Evolutionary conservation across 2,329 filamentous ascomycete species (phyloP).

Genomic region (Penicillium aurantiogriseum): DNA sequence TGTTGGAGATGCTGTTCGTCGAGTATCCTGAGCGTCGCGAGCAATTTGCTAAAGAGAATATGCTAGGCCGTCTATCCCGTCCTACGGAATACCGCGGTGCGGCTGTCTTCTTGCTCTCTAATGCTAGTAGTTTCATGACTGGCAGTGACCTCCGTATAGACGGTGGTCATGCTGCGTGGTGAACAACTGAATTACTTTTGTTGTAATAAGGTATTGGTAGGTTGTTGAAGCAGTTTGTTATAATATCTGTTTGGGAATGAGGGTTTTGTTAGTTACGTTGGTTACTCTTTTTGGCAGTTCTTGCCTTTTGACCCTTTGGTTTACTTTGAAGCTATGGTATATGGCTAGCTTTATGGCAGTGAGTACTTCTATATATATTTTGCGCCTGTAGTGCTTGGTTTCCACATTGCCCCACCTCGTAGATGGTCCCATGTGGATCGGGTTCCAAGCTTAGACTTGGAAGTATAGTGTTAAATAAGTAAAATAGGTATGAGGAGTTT

Average conservation of each 20-base stretch:
- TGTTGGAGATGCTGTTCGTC: neutral
- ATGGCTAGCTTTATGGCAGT: neutral
- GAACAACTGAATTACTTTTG: neutral
- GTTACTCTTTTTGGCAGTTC: neutral
- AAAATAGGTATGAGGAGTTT: too few relatives aligned
- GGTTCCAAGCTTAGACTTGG: too few relatives aligned
- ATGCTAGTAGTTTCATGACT: conserved; percentile 11
- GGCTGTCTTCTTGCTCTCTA: conserved; percentile 2
- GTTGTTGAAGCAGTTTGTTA: neutral
- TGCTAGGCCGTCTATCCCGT: conserved; percentile 4
- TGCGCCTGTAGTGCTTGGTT: neutral
- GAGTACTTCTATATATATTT: neutral
- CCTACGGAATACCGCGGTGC: conserved; percentile 3
- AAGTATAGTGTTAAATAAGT: too few relatives aligned
- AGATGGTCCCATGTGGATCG: neutral
- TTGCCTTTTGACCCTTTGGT: neutral
- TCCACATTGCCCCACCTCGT: neutral
- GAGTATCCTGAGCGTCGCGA: conserved; percentile 2
- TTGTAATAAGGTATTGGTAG: neutral
- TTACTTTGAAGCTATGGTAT: neutral
- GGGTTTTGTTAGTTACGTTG: too few relatives aligned
- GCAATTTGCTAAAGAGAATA: neutral
- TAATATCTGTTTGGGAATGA: neutral
- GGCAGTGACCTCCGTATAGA: conserved; percentile 8
- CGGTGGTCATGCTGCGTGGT: conserved; percentile 10